Conservation (phyloP, 208 protist species). For the Trypanosoma melophagium region DNA sequence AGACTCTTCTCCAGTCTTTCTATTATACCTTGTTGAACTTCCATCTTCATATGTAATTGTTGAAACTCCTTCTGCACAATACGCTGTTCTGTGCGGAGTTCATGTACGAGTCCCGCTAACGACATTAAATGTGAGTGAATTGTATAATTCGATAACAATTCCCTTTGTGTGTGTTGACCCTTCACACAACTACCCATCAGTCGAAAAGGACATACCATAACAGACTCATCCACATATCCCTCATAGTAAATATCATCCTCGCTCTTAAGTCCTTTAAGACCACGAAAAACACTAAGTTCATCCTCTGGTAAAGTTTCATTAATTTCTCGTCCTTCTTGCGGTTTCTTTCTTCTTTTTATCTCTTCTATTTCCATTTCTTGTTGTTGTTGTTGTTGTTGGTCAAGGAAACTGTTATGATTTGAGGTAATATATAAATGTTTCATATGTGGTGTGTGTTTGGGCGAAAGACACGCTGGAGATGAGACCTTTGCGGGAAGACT, state of each 20-base stretch:
- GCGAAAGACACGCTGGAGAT: background rate
- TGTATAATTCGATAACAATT: slow-evolving; percentile 28
- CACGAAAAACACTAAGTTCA: slow-evolving; percentile 12
- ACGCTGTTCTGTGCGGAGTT: slow-evolving; percentile 33
- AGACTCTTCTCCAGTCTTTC: slow-evolving; percentile 5
- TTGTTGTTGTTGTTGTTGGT: background rate
- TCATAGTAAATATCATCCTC: background rate
- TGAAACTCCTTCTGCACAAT: slow-evolving; percentile 26
- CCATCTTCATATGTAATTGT: slow-evolving; percentile 26
- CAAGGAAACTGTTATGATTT: no score
- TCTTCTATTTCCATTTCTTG: background rate
- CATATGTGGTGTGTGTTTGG: background rate
- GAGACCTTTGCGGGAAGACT: background rate
- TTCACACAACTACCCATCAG: slow-evolving; percentile 36
- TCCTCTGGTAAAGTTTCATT: slow-evolving; percentile 8
- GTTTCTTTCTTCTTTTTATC: no score
- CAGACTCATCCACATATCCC: slow-evolving; percentile 14
- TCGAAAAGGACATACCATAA: slow-evolving; percentile 40
- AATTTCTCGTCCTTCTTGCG: background rate
- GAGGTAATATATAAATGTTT: background rate
- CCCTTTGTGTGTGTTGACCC: slow-evolving; percentile 36
- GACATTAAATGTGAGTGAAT: slow-evolving; percentile 29
- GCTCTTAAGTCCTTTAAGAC: background rate
- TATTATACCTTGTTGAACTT: slow-evolving; percentile 20
- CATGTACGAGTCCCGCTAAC: slow-evolving; percentile 21